Conservation (phyloP, 2,329 filamentous ascomycete genomes). For the Podosphaera leucotricha region DNA sequence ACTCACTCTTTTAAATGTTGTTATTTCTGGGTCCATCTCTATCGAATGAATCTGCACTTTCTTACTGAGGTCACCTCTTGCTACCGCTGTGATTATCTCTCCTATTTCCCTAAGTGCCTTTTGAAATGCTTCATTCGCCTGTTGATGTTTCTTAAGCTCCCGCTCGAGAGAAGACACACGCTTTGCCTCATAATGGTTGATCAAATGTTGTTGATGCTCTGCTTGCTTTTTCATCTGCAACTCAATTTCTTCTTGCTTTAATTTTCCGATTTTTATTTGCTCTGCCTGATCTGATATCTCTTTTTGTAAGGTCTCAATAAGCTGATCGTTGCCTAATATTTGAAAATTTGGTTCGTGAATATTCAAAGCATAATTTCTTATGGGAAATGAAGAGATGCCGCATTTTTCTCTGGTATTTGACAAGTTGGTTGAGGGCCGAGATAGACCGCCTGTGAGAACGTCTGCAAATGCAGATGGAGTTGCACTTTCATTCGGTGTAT, state of each 20-base stretch:
- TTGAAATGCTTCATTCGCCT: constrained; percentile 95
- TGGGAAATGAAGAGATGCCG: constrained; percentile 13
- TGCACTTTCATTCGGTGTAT: constrained; percentile 57
- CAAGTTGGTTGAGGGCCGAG: constrained; percentile 16
- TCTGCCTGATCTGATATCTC: constrained; percentile 88
- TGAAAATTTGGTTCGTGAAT: constrained; percentile 13
- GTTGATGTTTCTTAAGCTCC: constrained; percentile 89
- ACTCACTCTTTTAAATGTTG: constrained; percentile 73
- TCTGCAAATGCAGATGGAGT: constrained; percentile 42
- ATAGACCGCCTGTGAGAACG: constrained; percentile 18
- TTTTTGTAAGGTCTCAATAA: constrained; percentile 66
- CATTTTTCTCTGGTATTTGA: constrained; percentile 19
- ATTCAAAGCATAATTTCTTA: constrained; percentile 9
- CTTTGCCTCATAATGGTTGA: constrained; percentile 62
- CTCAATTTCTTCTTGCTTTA: constrained; percentile 67
- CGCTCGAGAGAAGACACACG: constrained; percentile 77
- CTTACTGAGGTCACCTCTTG: constrained; percentile 84
- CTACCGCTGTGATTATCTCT: constrained; percentile 89
- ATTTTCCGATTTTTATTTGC: constrained; percentile 70
- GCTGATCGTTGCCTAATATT: constrained; percentile 52
- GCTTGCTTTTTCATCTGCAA: constrained; percentile 71
- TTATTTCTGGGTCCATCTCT: constrained; percentile 96
- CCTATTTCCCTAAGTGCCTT: constrained; percentile 92
- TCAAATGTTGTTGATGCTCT: constrained; percentile 57
- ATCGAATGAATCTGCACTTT: constrained; percentile 88